Percentiles rank a stretch among this genome's conserved stretches.
phyloP scores from a whole-genome alignment of 169 alveolate genomes.

The Eimeria mitis region DNA sequence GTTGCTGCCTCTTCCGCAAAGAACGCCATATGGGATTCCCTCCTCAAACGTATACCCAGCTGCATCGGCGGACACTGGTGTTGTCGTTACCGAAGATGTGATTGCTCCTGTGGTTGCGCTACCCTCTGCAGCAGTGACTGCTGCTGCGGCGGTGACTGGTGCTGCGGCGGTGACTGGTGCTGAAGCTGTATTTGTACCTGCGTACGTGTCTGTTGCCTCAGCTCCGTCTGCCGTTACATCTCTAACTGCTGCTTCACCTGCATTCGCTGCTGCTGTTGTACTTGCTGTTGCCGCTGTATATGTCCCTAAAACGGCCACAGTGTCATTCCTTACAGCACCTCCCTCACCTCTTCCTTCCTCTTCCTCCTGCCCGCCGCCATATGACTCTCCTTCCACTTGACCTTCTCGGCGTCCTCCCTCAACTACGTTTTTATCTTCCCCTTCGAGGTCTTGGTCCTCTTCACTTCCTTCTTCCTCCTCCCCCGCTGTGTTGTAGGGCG shows the following conservation, averaged over 20 bases:
- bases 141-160: background rate
- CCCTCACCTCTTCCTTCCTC: background rate
- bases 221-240: background rate
- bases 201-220: background rate
- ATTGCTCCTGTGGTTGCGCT: background rate
- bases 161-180: background rate
- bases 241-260: background rate
- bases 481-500: background rate
- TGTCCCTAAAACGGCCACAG: background rate
- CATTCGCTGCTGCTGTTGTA: background rate
- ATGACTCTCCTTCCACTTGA: background rate
- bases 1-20: background rate
- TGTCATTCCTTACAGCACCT: background rate
- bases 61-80: background rate
- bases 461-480: background rate
- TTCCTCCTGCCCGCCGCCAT: background rate
- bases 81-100: background rate
- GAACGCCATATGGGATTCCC: background rate
- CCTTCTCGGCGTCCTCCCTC: background rate
- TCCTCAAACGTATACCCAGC: background rate
- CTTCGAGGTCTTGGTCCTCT: background rate
- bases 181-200: background rate
- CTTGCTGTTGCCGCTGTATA: background rate
- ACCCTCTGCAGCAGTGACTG: background rate
- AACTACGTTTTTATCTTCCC: background rate